Evolutionary conservation across 352 stramenopile species (phyloP).

Genomic region (Phytophthora meadii): DNA sequence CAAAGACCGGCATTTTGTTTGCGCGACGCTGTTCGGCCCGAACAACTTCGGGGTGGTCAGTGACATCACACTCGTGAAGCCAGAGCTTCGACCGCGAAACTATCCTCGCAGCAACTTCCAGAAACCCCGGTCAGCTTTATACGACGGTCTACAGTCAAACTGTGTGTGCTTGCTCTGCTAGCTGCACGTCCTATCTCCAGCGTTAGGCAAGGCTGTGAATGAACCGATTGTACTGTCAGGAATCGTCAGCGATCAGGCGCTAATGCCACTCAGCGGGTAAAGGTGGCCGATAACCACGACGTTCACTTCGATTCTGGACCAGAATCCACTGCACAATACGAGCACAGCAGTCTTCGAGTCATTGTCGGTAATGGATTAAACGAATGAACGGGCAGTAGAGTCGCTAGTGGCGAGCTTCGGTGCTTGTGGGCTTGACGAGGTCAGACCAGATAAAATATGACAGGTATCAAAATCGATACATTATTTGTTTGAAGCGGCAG

Average conservation of each 20-base stretch:
- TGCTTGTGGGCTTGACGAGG: too few species aligned
- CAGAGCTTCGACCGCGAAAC: too few species aligned
- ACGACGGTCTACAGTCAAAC: background rate
- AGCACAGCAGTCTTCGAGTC: background rate
- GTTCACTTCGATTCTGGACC: slow-evolving; percentile 8
- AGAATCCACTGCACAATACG: slow-evolving; percentile 2
- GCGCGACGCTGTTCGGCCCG: too few species aligned
- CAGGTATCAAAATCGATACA: background rate
- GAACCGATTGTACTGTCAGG: background rate
- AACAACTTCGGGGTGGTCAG: too few species aligned
- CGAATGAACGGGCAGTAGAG: slow-evolving; percentile 11
- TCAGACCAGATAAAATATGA: slow-evolving; percentile 3
- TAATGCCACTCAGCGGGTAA: background rate
- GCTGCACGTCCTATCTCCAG: background rate
- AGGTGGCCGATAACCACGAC: background rate
- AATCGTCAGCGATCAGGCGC: background rate
- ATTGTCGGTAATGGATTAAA: background rate
- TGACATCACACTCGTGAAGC: too few species aligned
- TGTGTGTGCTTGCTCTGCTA: background rate
- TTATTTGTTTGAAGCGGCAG: slow-evolving; percentile 3
- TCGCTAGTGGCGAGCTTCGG: background rate
- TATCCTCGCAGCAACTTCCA: too few species aligned
- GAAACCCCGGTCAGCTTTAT: background rate
- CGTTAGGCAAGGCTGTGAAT: slow-evolving; percentile 6
- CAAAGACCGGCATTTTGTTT: too few species aligned